These are phyloP conservation scores for Piromyces sp. DNA, from an alignment of 192 early-diverging fungal genomes.

Conservation along the genomic window DNA sequence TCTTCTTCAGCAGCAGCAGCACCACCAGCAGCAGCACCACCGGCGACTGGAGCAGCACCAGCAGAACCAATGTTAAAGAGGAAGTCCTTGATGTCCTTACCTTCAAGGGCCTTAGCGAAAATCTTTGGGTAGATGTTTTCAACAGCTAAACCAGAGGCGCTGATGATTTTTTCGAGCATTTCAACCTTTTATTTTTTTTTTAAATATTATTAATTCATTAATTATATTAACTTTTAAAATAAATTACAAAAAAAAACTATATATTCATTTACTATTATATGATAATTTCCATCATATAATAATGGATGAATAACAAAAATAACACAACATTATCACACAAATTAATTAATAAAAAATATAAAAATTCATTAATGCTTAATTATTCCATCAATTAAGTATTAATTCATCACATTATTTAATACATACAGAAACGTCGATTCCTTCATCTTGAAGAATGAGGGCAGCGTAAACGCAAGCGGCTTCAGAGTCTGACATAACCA, in stretches of 20 bases:
- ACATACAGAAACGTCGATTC: conserved; percentile 86
- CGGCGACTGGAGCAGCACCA: conserved; percentile 22
- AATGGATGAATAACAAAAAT: neutral
- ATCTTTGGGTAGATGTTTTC: conserved; percentile 89
- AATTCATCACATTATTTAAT: conserved; percentile 1
- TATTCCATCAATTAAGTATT: neutral
- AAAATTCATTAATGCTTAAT: conserved; percentile 13
- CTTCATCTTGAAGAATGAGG: conserved; percentile 96
- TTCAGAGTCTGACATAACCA: conserved; percentile 46
- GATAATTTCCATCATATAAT: no score
- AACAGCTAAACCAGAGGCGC: conserved; percentile 74
- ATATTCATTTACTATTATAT: neutral
- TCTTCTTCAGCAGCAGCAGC: conserved; percentile 23
- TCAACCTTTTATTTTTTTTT: conserved; percentile 42
- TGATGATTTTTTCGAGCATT: conserved; percentile 79
- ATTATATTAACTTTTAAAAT: neutral
- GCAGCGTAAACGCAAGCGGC: conserved; percentile 87
- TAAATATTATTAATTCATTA: neutral
- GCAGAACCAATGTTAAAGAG: conserved; percentile 70
- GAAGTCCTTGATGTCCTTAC: conserved; percentile 75
- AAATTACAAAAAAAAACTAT: no score
- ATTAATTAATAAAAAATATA: neutral
- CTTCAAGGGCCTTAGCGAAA: conserved; percentile 95
- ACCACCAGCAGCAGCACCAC: conserved; percentile 22
- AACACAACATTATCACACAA: neutral